Evolutionary conservation across 148 eudicot species (phyloP), one percentile per base, ranked within the genome.

Genomic region (Chenopodium quinoa): DNA sequence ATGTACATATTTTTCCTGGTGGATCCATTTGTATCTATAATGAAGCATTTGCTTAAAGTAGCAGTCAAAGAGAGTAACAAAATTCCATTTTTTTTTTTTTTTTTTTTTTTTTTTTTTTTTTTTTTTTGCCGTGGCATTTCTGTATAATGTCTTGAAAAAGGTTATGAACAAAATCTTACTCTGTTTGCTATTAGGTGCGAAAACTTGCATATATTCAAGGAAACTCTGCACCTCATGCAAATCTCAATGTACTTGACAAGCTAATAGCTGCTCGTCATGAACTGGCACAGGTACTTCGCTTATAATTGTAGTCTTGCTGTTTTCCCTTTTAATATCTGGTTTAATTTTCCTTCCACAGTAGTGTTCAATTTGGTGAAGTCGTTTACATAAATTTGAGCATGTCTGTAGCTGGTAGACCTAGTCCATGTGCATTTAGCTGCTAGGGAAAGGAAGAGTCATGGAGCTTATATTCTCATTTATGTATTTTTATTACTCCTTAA

Each of bases 191-290:
- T 22, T 90, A 96, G 99, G 98, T 96, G 78, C 89, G 99, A 82
- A 92, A 88, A 90, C 88, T 93, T 90, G 91, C 92, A 23, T 96
- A 93, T 82, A 82, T 90, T 52, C 83, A 79, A 79, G 98, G 98
- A 76, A 90, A 96, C 78, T 93, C 97, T 75, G 91, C 85, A 60
- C 98, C 99, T 67, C 90, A 62, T 88, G 92, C 95, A 82, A 96
- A 96, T 90, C 94, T 96, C 79, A 91, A 78, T 80, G 95, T 96
- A 81, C 95, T 96, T 82, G 94, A 92, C 85, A 90, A 91, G 90
- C 93, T 96, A 78, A 91, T 93, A 80, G 91, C 95, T 80, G 82
- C 97, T 32, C 98, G 99, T 34, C 97, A 93, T 84, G 99, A 96
- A 76, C 86, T 93, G 87, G 90, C 99, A 78, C 92, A 93, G 98